Conservation (phyloP, 2,329 filamentous ascomycete genomes). For the Bisporella sp. region DNA sequence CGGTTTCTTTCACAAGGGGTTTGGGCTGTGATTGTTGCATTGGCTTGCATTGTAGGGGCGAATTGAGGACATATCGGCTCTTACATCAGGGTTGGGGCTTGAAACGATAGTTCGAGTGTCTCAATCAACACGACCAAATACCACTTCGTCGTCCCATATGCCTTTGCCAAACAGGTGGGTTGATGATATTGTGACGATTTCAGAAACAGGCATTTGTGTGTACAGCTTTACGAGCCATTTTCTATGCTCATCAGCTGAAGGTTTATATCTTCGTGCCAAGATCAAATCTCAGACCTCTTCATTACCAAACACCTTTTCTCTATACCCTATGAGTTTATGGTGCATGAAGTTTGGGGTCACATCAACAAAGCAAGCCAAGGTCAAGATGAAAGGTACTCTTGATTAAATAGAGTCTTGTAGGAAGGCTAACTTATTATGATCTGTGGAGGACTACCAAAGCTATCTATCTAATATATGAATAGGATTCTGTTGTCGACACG, state of each 20-base stretch:
- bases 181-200: constrained; percentile 6
- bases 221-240: constrained; percentile 38
- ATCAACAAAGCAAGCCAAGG: constrained; percentile 22
- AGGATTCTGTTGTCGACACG: too few species aligned
- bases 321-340: constrained; percentile 42
- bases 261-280: constrained; percentile 43
- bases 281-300: constrained; percentile 33
- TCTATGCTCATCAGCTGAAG: constrained; percentile 39
- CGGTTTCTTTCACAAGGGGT: constrained; percentile 17
- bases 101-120: constrained; percentile 20
- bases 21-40: constrained; percentile 23
- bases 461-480: too few species aligned
- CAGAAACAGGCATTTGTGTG: constrained; percentile 40
- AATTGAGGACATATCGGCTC: constrained; percentile 15
- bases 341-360: constrained; percentile 59
- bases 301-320: constrained; percentile 62
- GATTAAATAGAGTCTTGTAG: too few species aligned
- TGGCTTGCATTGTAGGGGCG: constrained; percentile 18
- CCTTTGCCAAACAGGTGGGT: constrained; percentile 4
- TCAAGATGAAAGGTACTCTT: too few species aligned
- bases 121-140: constrained; percentile 22
- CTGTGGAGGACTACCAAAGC: too few species aligned
- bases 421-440: too few species aligned
- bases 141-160: constrained; percentile 9
- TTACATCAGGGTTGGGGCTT: constrained; percentile 12